Conservation (phyloP, 108 stramenopile genomes). For the Licmophora abbreviata region DNA sequence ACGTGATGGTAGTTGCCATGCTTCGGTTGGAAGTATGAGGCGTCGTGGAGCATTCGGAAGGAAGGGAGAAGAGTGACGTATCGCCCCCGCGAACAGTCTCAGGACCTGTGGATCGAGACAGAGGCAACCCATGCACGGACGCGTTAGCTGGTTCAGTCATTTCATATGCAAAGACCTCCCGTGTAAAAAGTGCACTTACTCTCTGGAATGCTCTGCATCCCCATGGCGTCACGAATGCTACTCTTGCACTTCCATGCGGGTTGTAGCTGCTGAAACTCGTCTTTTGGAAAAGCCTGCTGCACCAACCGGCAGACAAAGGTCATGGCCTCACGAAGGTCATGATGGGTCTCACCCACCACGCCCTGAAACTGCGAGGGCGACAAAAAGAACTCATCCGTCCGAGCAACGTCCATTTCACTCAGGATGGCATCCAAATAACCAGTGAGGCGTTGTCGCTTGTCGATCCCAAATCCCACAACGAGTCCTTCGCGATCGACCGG, state of each 20-base stretch:
- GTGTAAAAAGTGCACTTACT: too few species aligned
- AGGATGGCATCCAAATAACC: conserved; percentile 1
- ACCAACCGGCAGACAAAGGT: too few species aligned
- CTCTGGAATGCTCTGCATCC: too few species aligned
- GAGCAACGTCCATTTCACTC: conserved; percentile 4
- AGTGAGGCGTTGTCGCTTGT: not conserved
- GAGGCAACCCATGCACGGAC: too few species aligned
- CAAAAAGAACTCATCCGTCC: conserved; percentile 10
- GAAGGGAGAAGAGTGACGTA: conserved; percentile 47
- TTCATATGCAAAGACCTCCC: too few species aligned
- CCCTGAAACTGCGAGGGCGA: conserved; percentile 1
- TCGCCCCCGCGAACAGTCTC: conserved; percentile 45
- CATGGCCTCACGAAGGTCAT: not conserved
- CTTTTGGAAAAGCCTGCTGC: too few species aligned
- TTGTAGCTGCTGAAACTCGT: too few species aligned
- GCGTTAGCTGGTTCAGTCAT: too few species aligned
- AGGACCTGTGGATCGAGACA: too few species aligned
- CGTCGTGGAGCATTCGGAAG: conserved; percentile 26
- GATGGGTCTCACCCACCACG: not conserved
- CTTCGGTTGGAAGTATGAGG: conserved; percentile 49
- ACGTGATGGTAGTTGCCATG: conserved; percentile 34
- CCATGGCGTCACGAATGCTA: too few species aligned
- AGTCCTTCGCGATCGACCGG: conserved; percentile 10
- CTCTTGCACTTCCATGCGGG: too few species aligned
- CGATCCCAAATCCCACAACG: conserved; percentile 9